Evolutionary conservation across 2,329 filamentous ascomycete species (phyloP).

Genomic region (Tolypocladium album): DNA sequence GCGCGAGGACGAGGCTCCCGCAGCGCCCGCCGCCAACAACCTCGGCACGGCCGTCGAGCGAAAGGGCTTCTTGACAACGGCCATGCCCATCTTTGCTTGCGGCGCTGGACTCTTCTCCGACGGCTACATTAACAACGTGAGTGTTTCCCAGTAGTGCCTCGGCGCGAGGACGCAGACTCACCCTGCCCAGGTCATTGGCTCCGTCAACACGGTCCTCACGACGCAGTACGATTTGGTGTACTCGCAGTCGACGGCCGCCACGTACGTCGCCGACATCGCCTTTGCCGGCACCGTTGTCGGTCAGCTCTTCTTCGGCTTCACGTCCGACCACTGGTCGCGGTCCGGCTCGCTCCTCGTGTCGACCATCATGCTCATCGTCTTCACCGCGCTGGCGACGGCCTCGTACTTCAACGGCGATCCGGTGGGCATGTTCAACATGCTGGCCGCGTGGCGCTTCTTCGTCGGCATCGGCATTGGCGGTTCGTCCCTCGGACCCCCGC

Average conservation of each 20-base stretch:
- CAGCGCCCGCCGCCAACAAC: background rate
- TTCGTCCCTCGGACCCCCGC: constrained; percentile 14
- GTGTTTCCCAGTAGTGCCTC: background rate
- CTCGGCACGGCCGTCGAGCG: constrained; percentile 3
- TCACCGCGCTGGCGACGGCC: constrained; percentile 68
- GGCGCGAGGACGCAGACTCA: background rate
- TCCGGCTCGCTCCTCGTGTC: constrained; percentile 73
- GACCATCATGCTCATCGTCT: constrained; percentile 74
- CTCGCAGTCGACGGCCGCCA: constrained; percentile 53
- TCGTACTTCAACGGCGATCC: constrained; percentile 63
- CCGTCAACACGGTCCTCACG: constrained; percentile 67
- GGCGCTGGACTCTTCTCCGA: constrained; percentile 86
- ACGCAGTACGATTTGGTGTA: constrained; percentile 62
- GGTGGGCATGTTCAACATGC: constrained; percentile 60
- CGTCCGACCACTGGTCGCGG: constrained; percentile 75
- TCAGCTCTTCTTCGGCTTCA: constrained; percentile 70
- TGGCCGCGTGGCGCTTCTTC: constrained; percentile 80
- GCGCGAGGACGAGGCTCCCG: background rate
- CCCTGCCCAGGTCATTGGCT: constrained; percentile 63
- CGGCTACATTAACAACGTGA: constrained; percentile 80
- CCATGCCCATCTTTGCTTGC: constrained; percentile 69
- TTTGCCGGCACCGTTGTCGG: constrained; percentile 82
- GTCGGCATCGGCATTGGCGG: constrained; percentile 68
- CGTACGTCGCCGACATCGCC: constrained; percentile 70
- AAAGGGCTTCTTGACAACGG: constrained; percentile 11